Base-by-base conservation (phyloP, 768 basidiomycete species). In the Naganishia vaughanmartiniae region DNA sequence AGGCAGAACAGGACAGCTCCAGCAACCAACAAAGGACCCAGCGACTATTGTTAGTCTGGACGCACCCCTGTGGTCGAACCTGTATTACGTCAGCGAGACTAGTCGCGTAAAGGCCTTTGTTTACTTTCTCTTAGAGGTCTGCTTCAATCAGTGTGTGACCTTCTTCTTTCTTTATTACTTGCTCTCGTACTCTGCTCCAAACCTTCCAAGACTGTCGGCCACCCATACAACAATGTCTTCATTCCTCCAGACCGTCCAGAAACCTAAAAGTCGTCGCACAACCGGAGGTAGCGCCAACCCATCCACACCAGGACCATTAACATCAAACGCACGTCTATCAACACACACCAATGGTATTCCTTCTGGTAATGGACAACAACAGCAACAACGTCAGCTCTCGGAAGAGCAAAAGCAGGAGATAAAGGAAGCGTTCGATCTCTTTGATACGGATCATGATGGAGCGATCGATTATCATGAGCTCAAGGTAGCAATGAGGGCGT, bases 401-500 rank as follows among this genome's bases (percentile, higher is more conserved):
- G 78, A 80, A 15, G 83, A 84, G 70, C 84, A 85, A 74, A 91
- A 91, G 76, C 91, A 93, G 76, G 96, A 99, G 82, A 94, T 98
- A 67, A 93, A 93, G 81, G 96, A 99, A 78, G 96, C 96, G 0
- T 99, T 99, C 77, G 95, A 98, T 82, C 88, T 99, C 67, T 99
- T 99, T 79, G 96, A 99, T 83, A 91, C 93, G 54, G 96, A 99
- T 86, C 96, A 97, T 84, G 96, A 99, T 78, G 92, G 92, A 39
- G 88, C 86, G 65, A 85, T 98, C 69, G 96, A 97, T 83, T 98
- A 98, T 83, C 96, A 99, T 83, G 96, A 99, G 80, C 86, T 98
- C 76, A 99, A 98, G 82, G 96, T 99, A 77, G 93, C 95, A 65
- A 94, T 99, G 92, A 87, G 96, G 54, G 96, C 96, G 0, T 83